phyloP scores from a whole-genome alignment of 2,329 filamentous ascomycete genomes.

The Penicillium aurantiogriseum region DNA sequence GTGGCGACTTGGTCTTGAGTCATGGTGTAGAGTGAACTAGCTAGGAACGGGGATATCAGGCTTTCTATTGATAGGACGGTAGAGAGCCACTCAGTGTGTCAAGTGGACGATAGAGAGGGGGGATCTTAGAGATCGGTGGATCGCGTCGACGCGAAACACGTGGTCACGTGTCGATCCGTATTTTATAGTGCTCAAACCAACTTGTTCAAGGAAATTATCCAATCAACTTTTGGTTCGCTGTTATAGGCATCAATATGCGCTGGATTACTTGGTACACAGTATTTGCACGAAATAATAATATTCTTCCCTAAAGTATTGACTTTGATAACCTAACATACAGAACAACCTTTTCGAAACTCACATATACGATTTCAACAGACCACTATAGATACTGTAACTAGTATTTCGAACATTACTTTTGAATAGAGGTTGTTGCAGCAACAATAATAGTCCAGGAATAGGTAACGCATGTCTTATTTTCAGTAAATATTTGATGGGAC shows the following conservation, averaged over 20 bases:
- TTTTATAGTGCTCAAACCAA: not conserved
- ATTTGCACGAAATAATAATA: not conserved
- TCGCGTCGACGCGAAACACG: conserved; percentile 28
- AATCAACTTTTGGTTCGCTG: not conserved
- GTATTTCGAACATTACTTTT: not conserved
- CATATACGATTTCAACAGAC: not conserved
- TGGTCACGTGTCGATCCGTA: conserved; percentile 21
- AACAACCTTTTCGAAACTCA: not conserved
- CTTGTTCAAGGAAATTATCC: not conserved
- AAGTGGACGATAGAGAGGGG: not conserved
- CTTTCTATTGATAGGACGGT: not conserved
- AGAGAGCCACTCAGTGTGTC: not conserved
- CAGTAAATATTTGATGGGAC: not conserved
- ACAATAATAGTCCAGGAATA: too few relatives aligned
- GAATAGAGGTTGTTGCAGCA: not conserved
- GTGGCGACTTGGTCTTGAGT: conserved; percentile 22
- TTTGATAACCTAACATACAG: not conserved
- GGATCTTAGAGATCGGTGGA: not conserved
- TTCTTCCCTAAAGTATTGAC: not conserved
- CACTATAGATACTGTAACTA: not conserved
- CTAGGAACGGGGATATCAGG: not conserved
- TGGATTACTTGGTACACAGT: not conserved
- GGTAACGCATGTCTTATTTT: not conserved
- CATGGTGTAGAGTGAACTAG: conserved; percentile 11
- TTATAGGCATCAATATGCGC: not conserved